Evolutionary conservation across 495 filamentous ascomycete species (phyloP).

Genomic region (Daldinia decipiens): DNA sequence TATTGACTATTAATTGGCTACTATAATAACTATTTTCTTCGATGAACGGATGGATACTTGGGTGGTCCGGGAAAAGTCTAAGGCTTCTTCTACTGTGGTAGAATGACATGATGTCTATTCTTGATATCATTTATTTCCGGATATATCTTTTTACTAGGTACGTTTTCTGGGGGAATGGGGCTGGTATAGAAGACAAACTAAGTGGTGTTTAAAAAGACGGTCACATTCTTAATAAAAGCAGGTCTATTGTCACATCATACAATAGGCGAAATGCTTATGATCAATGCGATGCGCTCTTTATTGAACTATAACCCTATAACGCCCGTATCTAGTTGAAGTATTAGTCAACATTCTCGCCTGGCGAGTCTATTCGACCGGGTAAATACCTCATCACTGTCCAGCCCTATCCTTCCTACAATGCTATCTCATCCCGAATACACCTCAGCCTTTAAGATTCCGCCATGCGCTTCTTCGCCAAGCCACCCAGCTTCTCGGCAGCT

Average conservation of each 20-base stretch:
- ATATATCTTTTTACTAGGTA: not conserved
- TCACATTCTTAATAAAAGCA: not conserved
- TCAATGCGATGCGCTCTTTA: not conserved
- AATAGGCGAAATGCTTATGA: not conserved
- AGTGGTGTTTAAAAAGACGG: not conserved
- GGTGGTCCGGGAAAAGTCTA: no score
- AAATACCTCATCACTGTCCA: not conserved
- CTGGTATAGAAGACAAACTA: not conserved
- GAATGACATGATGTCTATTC: no score
- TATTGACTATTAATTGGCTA: no score
- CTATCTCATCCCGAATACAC: not conserved
- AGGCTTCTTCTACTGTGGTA: no score
- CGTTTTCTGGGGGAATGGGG: not conserved
- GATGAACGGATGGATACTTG: no score
- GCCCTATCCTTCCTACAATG: not conserved
- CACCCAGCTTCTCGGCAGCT: slow-evolving; percentile 49
- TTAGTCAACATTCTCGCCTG: not conserved
- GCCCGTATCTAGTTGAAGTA: not conserved
- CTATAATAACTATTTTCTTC: no score
- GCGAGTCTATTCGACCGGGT: not conserved
- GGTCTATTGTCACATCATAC: not conserved
- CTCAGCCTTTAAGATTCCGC: slow-evolving; percentile 12
- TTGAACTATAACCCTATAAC: not conserved
- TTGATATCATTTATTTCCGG: no score
- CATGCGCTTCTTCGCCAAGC: slow-evolving; percentile 49